Conservation (phyloP, 805 yeast species). For the Hanseniaspora meyeri region DNA sequence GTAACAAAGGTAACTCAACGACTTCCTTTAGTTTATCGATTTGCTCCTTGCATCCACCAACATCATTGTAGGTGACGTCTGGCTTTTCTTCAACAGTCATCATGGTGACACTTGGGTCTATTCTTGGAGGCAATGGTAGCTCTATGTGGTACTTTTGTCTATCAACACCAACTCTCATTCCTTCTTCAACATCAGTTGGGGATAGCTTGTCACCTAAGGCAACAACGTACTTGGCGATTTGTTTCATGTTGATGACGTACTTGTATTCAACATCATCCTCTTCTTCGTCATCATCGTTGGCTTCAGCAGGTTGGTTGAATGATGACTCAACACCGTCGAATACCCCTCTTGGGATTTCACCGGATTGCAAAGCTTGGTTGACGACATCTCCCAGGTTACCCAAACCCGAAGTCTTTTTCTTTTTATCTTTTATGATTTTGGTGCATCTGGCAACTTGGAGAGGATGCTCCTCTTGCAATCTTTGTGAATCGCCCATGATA, state of each 20-base stretch:
- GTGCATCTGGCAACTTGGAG: constrained; percentile 98
- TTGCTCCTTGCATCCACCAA: constrained; percentile 98
- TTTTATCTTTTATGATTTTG: constrained; percentile 65
- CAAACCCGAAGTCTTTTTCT: constrained; percentile 6
- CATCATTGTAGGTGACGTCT: constrained; percentile 94
- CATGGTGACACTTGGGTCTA: constrained; percentile 97
- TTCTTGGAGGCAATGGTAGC: constrained; percentile 92
- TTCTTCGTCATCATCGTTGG: constrained; percentile 13
- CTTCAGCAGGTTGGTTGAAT: constrained; percentile 12
- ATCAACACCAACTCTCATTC: constrained; percentile 99
- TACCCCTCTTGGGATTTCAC: constrained; percentile 14
- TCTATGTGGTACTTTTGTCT: constrained; percentile 94
- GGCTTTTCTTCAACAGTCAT: constrained; percentile 99
- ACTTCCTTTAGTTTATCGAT: constrained; percentile 93
- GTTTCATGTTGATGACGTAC: constrained; percentile 92
- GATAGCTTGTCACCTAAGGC: constrained; percentile 93
- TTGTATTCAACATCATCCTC: constrained; percentile 66
- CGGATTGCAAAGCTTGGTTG: constrained; percentile 4
- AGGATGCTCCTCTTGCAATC: constrained; percentile 89
- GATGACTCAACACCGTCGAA: constrained; percentile 13
- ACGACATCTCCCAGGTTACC: constrained; percentile 19
- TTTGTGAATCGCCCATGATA: constrained; percentile 86
- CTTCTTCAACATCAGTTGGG: constrained; percentile 98
- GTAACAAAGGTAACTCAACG: constrained; percentile 81
- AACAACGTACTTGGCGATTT: constrained; percentile 95